A percentile compares a stretch with the other conserved stretches of the same genome.
These are phyloP conservation scores for Adansonia digitata DNA, from an alignment of 345 rosid species.

Conservation along the genomic window DNA sequence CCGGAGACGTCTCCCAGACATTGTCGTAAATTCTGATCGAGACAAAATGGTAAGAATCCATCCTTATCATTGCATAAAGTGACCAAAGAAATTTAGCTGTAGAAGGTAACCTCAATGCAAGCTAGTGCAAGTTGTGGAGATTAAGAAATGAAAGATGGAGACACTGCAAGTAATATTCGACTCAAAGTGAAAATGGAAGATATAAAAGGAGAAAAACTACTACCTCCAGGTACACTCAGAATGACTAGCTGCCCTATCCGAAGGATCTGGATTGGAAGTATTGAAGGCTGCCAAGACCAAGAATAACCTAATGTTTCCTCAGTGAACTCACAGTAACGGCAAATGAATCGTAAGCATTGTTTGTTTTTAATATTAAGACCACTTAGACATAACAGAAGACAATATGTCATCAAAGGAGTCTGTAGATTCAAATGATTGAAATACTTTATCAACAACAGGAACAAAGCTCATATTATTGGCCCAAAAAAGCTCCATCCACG, in stretches of 20 bases:
- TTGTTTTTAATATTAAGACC: not conserved
- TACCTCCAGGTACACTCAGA: conserved; percentile 96
- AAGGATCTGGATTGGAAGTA: conserved; percentile 88
- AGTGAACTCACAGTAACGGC: not conserved
- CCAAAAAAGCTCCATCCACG: too few relatives aligned
- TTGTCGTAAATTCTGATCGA: conserved; percentile 79
- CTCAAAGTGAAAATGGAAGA: not conserved
- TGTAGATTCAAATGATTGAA: not conserved
- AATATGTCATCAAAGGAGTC: not conserved
- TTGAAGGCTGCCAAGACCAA: conserved; percentile 67
- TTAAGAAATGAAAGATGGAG: conserved; percentile 1
- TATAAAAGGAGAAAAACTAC: not conserved
- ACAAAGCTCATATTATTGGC: not conserved
- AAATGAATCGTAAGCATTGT: not conserved
- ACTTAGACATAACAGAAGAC: not conserved
- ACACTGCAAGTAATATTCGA: not conserved
- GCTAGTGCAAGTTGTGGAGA: not conserved
- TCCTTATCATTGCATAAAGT: not conserved
- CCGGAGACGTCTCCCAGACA: conserved; percentile 99
- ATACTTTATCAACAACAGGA: not conserved
- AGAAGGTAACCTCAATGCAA: not conserved
- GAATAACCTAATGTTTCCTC: conserved; percentile 6
- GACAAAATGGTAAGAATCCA: not conserved
- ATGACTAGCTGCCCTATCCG: conserved; percentile 83
- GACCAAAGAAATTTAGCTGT: not conserved